Base-by-base conservation (phyloP, 208 protist genomes). In the Leishmania braziliensis region DNA sequence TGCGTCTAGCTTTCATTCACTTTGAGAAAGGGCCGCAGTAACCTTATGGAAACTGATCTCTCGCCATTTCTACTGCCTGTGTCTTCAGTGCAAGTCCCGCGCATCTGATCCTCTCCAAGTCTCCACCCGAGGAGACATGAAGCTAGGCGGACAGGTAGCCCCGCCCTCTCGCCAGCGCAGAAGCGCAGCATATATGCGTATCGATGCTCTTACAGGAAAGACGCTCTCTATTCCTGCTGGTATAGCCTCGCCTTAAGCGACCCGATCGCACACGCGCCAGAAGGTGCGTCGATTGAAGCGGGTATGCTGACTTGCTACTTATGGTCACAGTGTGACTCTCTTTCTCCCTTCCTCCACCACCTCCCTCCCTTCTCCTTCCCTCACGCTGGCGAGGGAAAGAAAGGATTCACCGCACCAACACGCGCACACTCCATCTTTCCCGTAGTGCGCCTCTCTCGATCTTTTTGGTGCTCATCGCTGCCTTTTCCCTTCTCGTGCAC, bases 381-480 rank as follows among this genome's bases (percentile, higher is more conserved):
- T 18, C 36, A 77, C 23, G 39, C 26, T 85, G 65, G 53, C 5
- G 43, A 10, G 9, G 33, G 16, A 54, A 36, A 62, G 65, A 68
- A 29, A 58, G 16, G 68, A 48, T 73, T 68, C 36, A 33, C 51
- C 36, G 0, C 50, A 12, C 43, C 48, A 66, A 76, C 54, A 68
- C 69, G 58, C 36, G 75, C 69, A 82, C n/a, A 68, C 43, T 20
- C 50, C 50, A 51, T 68, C 75, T 66, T 20, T 56, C 53, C 10
- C 18, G 53, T 46, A 46, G 60, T 75, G 63, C 53, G 36, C 43
- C 51, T 56, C 58, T 12, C n/a, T 74, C 12, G 56, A 23, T 87
- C 33, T 83, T 56, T 82, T 83, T 83, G 75, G 81, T 84, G 70
- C 56, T 77, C 20, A 51, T 65, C 33, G 23, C 46, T 81, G 63